A percentile compares a stretch with the other conserved stretches of the same genome.
Evolutionary conservation across 306 rosid species (phyloP).

Genomic region (cucumber (Cucumis sativus)): Cucumber_9930_V3 NC_026657.2:37988001-37988500

Average conservation of each 20-base stretch:
- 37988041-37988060: background rate
- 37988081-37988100: background rate
- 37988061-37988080: background rate
- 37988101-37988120: background rate
- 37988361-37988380: background rate
- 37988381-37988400: background rate
- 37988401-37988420: background rate
- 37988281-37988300: background rate
- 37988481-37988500: background rate
- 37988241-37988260: constrained; percentile 9
- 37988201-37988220: constrained; percentile 2
- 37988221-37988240: background rate
- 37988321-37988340: background rate
- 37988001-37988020: background rate
- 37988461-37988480: background rate
- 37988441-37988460: background rate
- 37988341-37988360: background rate
- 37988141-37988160: background rate
- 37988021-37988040: background rate
- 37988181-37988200: background rate
- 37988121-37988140: background rate
- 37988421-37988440: too few species aligned
- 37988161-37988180: background rate
- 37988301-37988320: background rate
- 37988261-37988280: constrained; percentile 1